Conservation (phyloP, 2,329 filamentous ascomycete species). For the Microsporum canis region DNA sequence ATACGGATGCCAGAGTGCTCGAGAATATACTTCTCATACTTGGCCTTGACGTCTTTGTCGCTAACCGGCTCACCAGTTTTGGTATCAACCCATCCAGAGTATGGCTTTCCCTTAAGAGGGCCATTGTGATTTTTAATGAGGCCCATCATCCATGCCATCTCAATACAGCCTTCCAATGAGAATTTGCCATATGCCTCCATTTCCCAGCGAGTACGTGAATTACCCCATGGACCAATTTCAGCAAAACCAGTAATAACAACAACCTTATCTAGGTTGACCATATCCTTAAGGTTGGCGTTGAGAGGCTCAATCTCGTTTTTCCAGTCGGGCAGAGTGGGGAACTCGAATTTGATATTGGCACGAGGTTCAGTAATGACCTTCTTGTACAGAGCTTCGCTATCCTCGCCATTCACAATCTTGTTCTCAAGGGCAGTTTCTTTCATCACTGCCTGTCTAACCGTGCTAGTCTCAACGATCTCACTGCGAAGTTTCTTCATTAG, state of each 20-base stretch:
- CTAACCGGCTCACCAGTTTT: conserved; percentile 93
- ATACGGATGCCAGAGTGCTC: conserved; percentile 96
- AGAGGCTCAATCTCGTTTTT: conserved; percentile 80
- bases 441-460: conserved; percentile 83
- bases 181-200: conserved; percentile 97
- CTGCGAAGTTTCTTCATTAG: conserved; percentile 88
- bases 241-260: conserved; percentile 95
- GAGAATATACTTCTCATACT: conserved; percentile 94
- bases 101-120: conserved; percentile 86
- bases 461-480: conserved; percentile 88
- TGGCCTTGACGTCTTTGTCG: conserved; percentile 93
- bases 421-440: conserved; percentile 96
- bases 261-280: conserved; percentile 97
- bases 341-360: conserved; percentile 96
- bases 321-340: conserved; percentile 85
- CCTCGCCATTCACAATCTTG: conserved; percentile 90
- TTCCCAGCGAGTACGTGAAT: conserved; percentile 95
- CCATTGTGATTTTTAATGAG: conserved; percentile 98
- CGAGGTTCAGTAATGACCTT: conserved; percentile 86
- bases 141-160: conserved; percentile 99
- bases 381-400: conserved; percentile 85
- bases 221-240: conserved; percentile 95
- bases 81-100: conserved; percentile 88
- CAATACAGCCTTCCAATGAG: conserved; percentile 92
- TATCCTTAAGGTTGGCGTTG: conserved; percentile 80